phyloP scores from a whole-genome alignment of 2,329 filamentous ascomycete genomes.

The Rosellinia necatrix region DNA sequence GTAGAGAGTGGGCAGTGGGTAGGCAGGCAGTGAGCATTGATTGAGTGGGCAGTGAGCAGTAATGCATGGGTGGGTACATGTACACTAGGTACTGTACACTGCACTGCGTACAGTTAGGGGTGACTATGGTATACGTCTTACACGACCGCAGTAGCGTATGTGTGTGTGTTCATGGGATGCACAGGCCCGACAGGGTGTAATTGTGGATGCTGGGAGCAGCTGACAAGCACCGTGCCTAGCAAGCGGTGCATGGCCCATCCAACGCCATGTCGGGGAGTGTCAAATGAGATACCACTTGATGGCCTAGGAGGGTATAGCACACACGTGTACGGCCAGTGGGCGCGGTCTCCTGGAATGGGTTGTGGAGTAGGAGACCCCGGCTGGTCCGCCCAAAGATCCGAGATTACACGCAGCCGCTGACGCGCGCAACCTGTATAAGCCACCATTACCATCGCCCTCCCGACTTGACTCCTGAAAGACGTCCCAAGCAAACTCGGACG shows the following conservation, averaged over 20 bases:
- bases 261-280: constrained; percentile 11
- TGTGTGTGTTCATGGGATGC: too few species aligned
- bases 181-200: background rate
- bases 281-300: background rate
- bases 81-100: background rate
- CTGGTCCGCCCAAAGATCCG: too few species aligned
- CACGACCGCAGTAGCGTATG: constrained; percentile 4
- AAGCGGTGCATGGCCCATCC: background rate
- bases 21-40: background rate
- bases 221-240: background rate
- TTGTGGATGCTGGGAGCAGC: background rate
- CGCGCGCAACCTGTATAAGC: background rate
- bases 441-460: background rate
- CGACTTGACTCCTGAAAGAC: background rate
- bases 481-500: background rate
- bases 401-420: background rate
- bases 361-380: too few species aligned
- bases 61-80: background rate
- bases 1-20: constrained; percentile 2
- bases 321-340: background rate
- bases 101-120: too few species aligned
- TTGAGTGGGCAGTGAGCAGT: background rate
- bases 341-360: too few species aligned
- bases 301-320: background rate
- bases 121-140: too few species aligned